Percentiles rank a stretch among this genome's conserved stretches.
Evolutionary conservation across 768 basidiomycete genomes (phyloP).

Genomic region (Panus rudis): DNA sequence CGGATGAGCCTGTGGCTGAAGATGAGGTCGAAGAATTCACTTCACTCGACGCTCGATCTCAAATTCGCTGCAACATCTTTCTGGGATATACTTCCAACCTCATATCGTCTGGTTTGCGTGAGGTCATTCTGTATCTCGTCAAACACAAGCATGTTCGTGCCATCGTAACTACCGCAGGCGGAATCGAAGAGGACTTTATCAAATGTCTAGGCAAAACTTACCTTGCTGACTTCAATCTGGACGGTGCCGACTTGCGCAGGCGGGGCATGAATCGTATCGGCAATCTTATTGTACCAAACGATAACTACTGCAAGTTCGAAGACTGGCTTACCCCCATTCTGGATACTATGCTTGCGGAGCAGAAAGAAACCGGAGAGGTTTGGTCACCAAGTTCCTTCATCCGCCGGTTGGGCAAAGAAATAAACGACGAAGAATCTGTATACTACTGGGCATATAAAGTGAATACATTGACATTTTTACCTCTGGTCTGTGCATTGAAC

Average conservation of each 20-base stretch:
- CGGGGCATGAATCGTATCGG: conserved; percentile 97
- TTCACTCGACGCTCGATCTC: conserved; percentile 52
- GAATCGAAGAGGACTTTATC: conserved; percentile 98
- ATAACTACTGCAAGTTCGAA: conserved; percentile 99
- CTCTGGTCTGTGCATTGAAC: neutral
- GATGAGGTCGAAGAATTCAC: conserved; percentile 66
- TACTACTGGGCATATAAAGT: conserved; percentile 99
- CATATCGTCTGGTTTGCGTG: conserved; percentile 94
- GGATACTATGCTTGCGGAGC: conserved; percentile 84
- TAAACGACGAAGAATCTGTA: conserved; percentile 93
- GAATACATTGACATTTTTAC: conserved; percentile 28
- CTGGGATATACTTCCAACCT: conserved; percentile 98
- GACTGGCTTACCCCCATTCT: conserved; percentile 98
- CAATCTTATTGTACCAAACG: conserved; percentile 93
- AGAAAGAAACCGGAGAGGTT: conserved; percentile 55
- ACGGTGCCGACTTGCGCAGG: conserved; percentile 80
- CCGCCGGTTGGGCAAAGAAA: conserved; percentile 90
- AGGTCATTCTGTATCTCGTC: conserved; percentile 86
- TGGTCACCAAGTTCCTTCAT: conserved; percentile 98
- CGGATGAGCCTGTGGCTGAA: conserved; percentile 68
- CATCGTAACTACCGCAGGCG: conserved; percentile 95
- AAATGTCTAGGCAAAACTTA: conserved; percentile 98
- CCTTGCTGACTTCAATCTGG: conserved; percentile 86
- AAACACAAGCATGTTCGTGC: conserved; percentile 87
- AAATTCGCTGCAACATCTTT: conserved; percentile 81